Base-by-base conservation (phyloP, 2,329 filamentous ascomycete species). In the Pseudophaeomoniella oleicola region DNA sequence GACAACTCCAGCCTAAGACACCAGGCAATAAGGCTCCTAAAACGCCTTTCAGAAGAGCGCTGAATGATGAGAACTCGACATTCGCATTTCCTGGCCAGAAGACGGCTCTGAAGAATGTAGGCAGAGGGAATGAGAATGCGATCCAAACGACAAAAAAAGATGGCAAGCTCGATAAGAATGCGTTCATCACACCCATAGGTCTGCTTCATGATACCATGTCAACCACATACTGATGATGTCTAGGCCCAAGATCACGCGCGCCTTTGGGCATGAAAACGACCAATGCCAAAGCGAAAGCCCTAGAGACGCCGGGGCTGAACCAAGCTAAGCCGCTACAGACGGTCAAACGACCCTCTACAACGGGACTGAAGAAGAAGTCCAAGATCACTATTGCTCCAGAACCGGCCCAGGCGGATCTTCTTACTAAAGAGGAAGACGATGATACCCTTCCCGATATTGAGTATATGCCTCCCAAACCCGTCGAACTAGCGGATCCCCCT, bases 251-350 rank as follows among this genome's bases (percentile, higher is more conserved):
- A 40, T 78, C 67, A 41, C 77, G 88, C 50, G 86, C 87, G 27
- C 82, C 85, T 10, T 64, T 98, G 34, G 88, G 88, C 19, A 80
- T 84, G 67, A 98, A 98, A 60, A 96, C 88, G 1, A 96, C 90
- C 36, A 98, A 98, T 57, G 85, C 83, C 37, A 96, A 93, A 64
- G 72, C 78, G 41, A 74, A 67, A 52, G 69, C 67, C 35, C 70
- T 76, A 45, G 77, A 81, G 44, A 78, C 76, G 3, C 72, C 72
- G 4, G 77, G 72, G 18, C 77, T 71, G 19, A 79, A 77, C 48
- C 63, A 63, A 40, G 63, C 66, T 15, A 73, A 77, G 40, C 58
- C 71, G 35, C 76, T 78, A 44, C 79, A 77, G 56, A 73, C 74
- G 1, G 69, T 73, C 39, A 56, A 63, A 13, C 77, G 73, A 44